phyloP scores from a whole-genome alignment of 179 eudicot genomes.

The Silene noctiflora region DNA sequence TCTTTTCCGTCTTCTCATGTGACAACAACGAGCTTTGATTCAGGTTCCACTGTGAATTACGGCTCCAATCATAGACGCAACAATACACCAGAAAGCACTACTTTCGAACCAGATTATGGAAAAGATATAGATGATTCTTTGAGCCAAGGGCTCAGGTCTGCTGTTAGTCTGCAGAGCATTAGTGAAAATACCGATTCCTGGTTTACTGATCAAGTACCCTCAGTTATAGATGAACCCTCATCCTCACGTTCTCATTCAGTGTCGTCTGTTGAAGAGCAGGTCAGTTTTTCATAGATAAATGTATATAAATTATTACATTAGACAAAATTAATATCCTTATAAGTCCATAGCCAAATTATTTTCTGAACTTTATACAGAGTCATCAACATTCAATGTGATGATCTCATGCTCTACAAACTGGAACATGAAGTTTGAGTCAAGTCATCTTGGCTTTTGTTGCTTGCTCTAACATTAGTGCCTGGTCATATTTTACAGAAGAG shows the following conservation, averaged over 20 bases:
- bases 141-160: constrained; percentile 30
- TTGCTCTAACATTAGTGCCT: not conserved
- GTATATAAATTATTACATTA: not conserved
- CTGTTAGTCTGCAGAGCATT: constrained; percentile 28
- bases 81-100: constrained; percentile 32
- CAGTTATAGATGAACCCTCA: constrained; percentile 23
- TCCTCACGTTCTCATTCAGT: constrained; percentile 28
- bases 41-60: constrained; percentile 44
- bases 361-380: not conserved
- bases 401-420: not conserved
- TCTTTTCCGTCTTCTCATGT: constrained; percentile 44
- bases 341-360: too few relatives aligned
- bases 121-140: constrained; percentile 32
- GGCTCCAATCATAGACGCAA: constrained; percentile 34
- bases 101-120: constrained; percentile 28
- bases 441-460: not conserved
- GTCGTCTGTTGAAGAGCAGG: constrained; percentile 34
- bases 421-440: not conserved
- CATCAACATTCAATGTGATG: not conserved
- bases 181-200: constrained; percentile 31
- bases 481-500: constrained; percentile 38
- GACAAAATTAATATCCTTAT: not conserved
- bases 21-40: constrained; percentile 46
- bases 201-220: constrained; percentile 36
- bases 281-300: constrained; percentile 17